Evolutionary conservation across 2,329 filamentous ascomycete genomes (phyloP).

Genomic region (Trichoderma cornu-damae): DNA sequence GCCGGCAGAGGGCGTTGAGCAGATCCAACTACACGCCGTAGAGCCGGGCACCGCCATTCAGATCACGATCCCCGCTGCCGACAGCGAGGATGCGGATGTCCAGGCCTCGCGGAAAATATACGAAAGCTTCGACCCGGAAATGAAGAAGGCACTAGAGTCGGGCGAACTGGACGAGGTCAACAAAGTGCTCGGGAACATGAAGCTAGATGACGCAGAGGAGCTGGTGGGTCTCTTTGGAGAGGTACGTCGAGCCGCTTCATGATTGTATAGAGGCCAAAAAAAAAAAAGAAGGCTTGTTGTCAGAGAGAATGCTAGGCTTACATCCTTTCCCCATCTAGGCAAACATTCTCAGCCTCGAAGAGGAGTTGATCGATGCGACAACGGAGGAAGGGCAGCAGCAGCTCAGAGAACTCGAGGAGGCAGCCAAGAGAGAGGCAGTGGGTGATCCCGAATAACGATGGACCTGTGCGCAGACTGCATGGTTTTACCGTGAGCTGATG

Average conservation of each 20-base stretch:
- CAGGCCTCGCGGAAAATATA: slow-evolving; percentile 68
- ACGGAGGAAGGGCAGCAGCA: slow-evolving; percentile 78
- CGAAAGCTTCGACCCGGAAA: slow-evolving; percentile 73
- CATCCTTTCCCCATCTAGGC: slow-evolving; percentile 45
- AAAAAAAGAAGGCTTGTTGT: no score
- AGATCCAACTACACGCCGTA: slow-evolving; percentile 95
- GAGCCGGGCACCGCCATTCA: slow-evolving; percentile 89
- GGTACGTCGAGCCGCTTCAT: slow-evolving; percentile 36
- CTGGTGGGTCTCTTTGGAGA: slow-evolving; percentile 74
- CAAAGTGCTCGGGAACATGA: slow-evolving; percentile 73
- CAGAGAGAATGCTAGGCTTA: neutral
- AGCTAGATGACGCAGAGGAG: slow-evolving; percentile 79
- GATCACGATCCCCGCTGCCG: slow-evolving; percentile 70
- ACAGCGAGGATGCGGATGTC: slow-evolving; percentile 60
- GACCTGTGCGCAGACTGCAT: neutral
- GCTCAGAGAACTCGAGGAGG: slow-evolving; percentile 64
- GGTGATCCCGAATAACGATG: slow-evolving; percentile 36
- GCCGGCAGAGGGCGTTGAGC: slow-evolving; percentile 67
- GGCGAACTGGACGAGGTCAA: slow-evolving; percentile 66
- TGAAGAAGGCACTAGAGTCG: slow-evolving; percentile 79
- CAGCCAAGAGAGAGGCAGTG: slow-evolving; percentile 21
- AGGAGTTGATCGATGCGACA: slow-evolving; percentile 92
- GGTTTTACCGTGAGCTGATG: no score
- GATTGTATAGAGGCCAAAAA: no score
- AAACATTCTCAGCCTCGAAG: slow-evolving; percentile 83